Evolutionary conservation across 441 rosid species (phyloP).

Genomic region (Mallotus repandus): DNA sequence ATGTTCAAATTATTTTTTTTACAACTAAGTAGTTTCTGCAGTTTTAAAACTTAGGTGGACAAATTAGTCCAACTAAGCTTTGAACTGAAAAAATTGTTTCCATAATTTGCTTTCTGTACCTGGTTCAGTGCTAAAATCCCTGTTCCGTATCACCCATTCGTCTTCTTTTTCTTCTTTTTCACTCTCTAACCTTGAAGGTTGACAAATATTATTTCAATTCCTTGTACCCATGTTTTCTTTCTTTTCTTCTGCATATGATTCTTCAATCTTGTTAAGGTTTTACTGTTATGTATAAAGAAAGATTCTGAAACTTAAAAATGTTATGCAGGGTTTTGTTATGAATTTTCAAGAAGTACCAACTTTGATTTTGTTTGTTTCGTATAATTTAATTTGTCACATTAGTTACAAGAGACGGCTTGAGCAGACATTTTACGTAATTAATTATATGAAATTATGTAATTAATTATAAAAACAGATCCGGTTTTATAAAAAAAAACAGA

Average conservation of each 20-base stretch:
- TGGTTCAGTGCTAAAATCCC: too few relatives aligned
- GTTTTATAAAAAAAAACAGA: too few relatives aligned
- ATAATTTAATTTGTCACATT: constrained; percentile 45
- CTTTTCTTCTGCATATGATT: constrained; percentile 15
- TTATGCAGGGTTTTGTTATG: constrained; percentile 26
- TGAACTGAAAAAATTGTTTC: too few relatives aligned
- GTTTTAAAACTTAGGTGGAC: too few relatives aligned
- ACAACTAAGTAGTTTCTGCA: too few relatives aligned
- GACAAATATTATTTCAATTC: not conserved
- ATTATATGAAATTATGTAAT: too few relatives aligned
- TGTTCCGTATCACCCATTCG: too few relatives aligned
- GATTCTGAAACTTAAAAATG: not conserved
- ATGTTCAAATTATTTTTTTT: too few relatives aligned
- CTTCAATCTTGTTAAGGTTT: constrained; percentile 15
- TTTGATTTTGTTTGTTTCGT: constrained; percentile 35
- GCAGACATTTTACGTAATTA: constrained; percentile 60
- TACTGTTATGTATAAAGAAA: not conserved
- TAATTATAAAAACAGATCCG: too few relatives aligned
- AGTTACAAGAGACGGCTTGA: constrained; percentile 93
- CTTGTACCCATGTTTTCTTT: not conserved
- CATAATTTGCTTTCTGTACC: too few relatives aligned
- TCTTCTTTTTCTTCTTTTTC: too few relatives aligned
- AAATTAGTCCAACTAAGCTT: too few relatives aligned
- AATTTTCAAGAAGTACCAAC: constrained; percentile 38
- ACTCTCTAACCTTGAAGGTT: constrained; percentile 36